Evolutionary conservation across 1,284 basidiomycete genomes (phyloP), one percentile per base, ranked within the genome.

Genomic region (Clitocybe nebularis): DNA sequence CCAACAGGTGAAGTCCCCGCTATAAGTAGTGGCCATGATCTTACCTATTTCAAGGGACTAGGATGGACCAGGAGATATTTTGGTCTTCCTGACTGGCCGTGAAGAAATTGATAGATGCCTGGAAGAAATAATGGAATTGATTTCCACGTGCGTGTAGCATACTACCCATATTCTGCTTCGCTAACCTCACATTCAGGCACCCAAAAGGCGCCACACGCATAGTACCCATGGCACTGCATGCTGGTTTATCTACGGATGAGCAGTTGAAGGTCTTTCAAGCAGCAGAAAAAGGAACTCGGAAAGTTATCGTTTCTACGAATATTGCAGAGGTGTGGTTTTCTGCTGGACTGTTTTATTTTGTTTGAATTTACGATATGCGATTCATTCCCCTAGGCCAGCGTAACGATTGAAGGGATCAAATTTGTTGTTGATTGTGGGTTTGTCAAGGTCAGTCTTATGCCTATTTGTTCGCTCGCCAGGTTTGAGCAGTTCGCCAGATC

Each of bases 361-460:
- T n/a, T n/a, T n/a, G n/a, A n/a, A n/a, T n/a, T n/a, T n/a, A n/a
- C n/a, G 17, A 19, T 14, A 39, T 13, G 5, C 6, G 9, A 16
- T 35, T 16, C n/a, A 10, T 44, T 7, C 19, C 9, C 30, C 16
- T 44, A 89, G 86, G 88, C 95, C 14, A 94, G 91, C 62, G 88
- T 99, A 10, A 99, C 95, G 0, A 96, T 99, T 45, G 92, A 97
- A 37, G 93, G 93, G 1, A 85, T 99, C 50, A 86, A 85, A 53
- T 98, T 85, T 58, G 94, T 99, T n/a, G 76, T 99, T 3, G 95
- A 99, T 57, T 86, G 81, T 43, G 96, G 95, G 3, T 91, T 93
- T 55, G 93, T 95, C 50, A 99, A 99, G 77, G 90, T 90, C 49
- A 28, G 71, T n/a, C n/a, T n/a, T n/a, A n/a, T 47, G 20, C 8